Evolutionary conservation across 441 rosid species (phyloP), one percentile per base, ranked within the genome.

Genomic region (Pelargonium australe): DNA sequence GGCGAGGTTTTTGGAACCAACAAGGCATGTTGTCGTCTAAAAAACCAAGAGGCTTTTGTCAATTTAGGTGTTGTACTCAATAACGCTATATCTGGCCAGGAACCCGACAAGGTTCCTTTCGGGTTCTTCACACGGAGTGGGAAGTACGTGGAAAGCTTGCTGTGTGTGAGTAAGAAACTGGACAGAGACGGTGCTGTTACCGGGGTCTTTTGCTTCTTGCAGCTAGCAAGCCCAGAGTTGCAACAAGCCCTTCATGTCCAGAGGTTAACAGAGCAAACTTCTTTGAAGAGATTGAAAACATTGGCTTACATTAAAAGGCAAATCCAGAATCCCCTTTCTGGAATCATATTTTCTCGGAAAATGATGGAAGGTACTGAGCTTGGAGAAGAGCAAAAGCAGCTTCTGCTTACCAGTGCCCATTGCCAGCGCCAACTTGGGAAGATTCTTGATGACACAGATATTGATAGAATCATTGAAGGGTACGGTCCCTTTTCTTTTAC

Each of bases 201-300:
- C 9, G 97, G 97, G 25, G 80, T 82, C 55, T 72, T 89, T 67
- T 91, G 85, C 79, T 91, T 91, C 75, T 71, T 91, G 79, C 88
- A 88, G 58, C 86, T 91, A 28, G 80, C 92, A 53, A 88, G 97
- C 70, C 89, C 86, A 20, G 90, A 91, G 64, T 87, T 91, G 70
- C 91, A 86, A 73, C 84, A 86, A 68, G 91, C 96, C 34, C 74
- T 89, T 75, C 87, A 84, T 77, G 85, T 88, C 68, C 92, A 89
- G 81, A 78, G 70, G 79, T 74, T 88, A 60, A 85, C 97, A 12
- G 95, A 89, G 78, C 84, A 85, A 74, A 85, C 87, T 20, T 89
- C 85, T 0, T 77, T 81, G 17, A 78, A 76, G 72, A 71, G 91
- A 73, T 73, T 81, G 69, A 80, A 87, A 75, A 89, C 84, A 68